phyloP scores from a whole-genome alignment of 192 early-diverging fungal genomes.

The Tieghemiomyces parasiticus region DNA sequence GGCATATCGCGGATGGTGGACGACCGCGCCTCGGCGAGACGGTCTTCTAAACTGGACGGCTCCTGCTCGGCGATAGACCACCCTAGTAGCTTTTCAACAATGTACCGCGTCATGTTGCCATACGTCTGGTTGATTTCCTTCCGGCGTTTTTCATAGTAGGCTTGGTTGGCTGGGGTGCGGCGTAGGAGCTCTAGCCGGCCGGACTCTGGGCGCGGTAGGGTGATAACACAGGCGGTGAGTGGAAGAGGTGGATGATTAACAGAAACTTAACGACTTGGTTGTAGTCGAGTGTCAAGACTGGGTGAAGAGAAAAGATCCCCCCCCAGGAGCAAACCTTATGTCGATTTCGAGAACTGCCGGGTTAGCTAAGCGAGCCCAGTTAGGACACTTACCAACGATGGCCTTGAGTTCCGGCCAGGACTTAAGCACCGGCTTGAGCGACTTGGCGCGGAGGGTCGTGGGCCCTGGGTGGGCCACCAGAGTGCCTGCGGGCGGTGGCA shows the following conservation, averaged over 20 bases:
- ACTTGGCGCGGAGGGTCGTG: no score
- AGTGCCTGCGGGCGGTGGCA: no score
- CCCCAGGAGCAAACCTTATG: not conserved
- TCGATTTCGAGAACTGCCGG: not conserved
- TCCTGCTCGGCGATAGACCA: constrained; percentile 6
- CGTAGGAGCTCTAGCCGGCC: not conserved
- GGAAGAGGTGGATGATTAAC: not conserved
- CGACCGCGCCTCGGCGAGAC: not conserved
- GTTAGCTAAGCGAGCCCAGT: not conserved
- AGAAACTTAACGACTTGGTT: not conserved
- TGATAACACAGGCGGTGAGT: not conserved
- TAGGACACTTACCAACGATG: constrained; percentile 4
- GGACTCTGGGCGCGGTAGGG: not conserved
- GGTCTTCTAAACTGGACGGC: not conserved
- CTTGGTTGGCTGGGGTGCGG: not conserved
- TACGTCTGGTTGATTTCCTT: not conserved
- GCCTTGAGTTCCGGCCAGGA: constrained; percentile 5
- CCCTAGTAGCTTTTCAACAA: not conserved
- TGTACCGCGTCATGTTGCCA: not conserved
- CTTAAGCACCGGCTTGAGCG: no score
- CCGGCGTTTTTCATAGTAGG: not conserved
- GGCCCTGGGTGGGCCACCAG: no score
- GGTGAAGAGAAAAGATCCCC: not conserved
- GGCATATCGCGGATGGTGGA: not conserved
- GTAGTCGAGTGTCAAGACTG: not conserved